These are phyloP conservation scores for Neonectria neomacrospora DNA, from an alignment of 2,329 filamentous ascomycete genomes.

Conservation along the genomic window DNA sequence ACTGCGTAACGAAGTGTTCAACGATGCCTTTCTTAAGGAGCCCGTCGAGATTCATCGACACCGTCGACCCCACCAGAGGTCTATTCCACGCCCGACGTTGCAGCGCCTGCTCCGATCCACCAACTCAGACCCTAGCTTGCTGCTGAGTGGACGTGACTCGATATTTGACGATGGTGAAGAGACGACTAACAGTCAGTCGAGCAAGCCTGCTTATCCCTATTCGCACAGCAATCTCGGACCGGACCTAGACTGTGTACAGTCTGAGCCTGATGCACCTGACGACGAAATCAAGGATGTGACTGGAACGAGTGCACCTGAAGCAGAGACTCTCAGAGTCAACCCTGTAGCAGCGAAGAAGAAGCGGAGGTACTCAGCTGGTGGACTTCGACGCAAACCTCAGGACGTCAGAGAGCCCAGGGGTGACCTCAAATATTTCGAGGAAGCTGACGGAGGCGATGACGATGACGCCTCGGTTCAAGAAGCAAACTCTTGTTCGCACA, in stretches of 20 bases:
- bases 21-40: conserved; percentile 89
- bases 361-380: conserved; percentile 88
- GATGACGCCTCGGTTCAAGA: conserved; percentile 31
- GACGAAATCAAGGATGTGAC: conserved; percentile 64
- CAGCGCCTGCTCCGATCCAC: conserved; percentile 58
- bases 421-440: conserved; percentile 90
- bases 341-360: conserved; percentile 59
- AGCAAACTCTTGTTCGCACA: background rate
- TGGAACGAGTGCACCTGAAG: conserved; percentile 73
- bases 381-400: conserved; percentile 77
- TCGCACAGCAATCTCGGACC: conserved; percentile 51
- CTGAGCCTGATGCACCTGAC: conserved; percentile 51
- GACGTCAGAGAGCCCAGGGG: conserved; percentile 78
- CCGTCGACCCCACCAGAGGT: conserved; percentile 74
- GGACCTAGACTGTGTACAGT: conserved; percentile 40
- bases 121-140: conserved; percentile 57
- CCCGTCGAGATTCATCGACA: conserved; percentile 84
- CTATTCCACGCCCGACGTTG: conserved; percentile 66
- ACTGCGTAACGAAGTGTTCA: conserved; percentile 89
- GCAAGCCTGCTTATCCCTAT: conserved; percentile 35
- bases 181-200: conserved; percentile 1
- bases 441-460: conserved; percentile 81
- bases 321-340: conserved; percentile 63
- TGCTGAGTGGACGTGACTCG: conserved; percentile 32
- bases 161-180: conserved; percentile 25